phyloP scores from a whole-genome alignment of 768 basidiomycete genomes.

The Podaxis sp. region DNA sequence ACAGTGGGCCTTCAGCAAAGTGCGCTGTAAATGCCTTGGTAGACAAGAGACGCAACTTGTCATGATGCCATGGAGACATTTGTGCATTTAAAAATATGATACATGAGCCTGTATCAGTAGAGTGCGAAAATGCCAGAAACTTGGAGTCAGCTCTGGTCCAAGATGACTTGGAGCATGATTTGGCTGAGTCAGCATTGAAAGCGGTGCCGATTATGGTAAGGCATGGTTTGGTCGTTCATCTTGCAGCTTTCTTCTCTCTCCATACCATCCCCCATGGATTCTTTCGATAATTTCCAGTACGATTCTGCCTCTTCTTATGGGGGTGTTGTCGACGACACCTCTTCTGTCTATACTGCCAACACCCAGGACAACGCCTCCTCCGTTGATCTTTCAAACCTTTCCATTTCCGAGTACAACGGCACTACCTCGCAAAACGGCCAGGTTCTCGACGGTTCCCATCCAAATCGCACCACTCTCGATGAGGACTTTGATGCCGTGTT shows the following conservation, averaged over 20 bases:
- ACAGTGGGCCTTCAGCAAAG: background rate
- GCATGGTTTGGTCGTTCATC: background rate
- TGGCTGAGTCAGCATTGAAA: conserved; percentile 18
- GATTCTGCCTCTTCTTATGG: conserved; percentile 83
- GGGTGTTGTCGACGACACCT: conserved; percentile 76
- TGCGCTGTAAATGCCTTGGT: background rate
- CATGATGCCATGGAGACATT: too few species aligned
- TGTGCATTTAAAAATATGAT: too few species aligned
- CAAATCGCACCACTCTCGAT: conserved; percentile 41
- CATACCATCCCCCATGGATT: conserved; percentile 53
- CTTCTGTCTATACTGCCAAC: conserved; percentile 76
- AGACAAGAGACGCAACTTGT: background rate
- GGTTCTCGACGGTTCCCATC: background rate
- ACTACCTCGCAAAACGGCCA: conserved; percentile 28
- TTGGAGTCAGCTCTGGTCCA: background rate
- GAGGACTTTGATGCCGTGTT: conserved; percentile 90
- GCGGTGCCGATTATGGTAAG: conserved; percentile 19
- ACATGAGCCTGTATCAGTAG: too few species aligned
- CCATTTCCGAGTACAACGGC: conserved; percentile 62
- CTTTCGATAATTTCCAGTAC: conserved; percentile 84
- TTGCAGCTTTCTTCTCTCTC: background rate
- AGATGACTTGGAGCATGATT: conserved; percentile 5
- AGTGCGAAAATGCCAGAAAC: background rate
- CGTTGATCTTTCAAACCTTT: conserved; percentile 66
- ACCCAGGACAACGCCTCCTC: conserved; percentile 57